Evolutionary conservation across 2,329 filamentous ascomycete genomes (phyloP).

Genomic region (Orbilia brochopaga): DNA sequence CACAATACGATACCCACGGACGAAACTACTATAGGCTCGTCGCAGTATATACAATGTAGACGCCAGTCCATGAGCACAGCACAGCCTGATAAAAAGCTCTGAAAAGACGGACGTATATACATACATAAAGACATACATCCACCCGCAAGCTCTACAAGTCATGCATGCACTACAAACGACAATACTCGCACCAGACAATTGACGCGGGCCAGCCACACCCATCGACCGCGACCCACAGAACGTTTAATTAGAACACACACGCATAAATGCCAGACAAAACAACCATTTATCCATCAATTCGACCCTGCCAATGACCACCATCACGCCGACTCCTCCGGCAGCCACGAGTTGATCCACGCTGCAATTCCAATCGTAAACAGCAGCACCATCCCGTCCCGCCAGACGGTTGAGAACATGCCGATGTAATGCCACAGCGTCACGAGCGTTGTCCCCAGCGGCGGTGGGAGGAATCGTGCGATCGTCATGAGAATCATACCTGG

Average conservation of each 20-base stretch:
- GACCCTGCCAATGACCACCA: not conserved
- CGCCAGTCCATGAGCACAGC: not conserved
- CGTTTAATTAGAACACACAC: not conserved
- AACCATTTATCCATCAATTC: not conserved
- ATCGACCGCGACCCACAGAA: not conserved
- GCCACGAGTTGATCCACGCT: conserved; percentile 55
- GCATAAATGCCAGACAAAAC: conserved; percentile 1
- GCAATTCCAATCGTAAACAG: conserved; percentile 55
- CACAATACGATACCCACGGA: not conserved
- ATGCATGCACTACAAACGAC: not conserved
- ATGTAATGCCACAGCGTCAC: conserved; percentile 55
- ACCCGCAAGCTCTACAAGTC: not conserved
- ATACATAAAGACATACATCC: not conserved
- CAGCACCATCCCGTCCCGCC: conserved; percentile 55
- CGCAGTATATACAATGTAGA: conserved; percentile 7
- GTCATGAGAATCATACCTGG: conserved; percentile 70
- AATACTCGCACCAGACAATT: conserved; percentile 16
- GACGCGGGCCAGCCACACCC: not conserved
- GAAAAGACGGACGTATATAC: conserved; percentile 12
- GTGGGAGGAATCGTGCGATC: conserved; percentile 70
- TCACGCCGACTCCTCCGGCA: conserved; percentile 18
- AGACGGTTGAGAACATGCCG: conserved; percentile 55
- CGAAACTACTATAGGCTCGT: not conserved
- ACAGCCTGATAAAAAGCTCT: not conserved
- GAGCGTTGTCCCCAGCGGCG: conserved; percentile 60